A percentile compares a stretch with the other conserved stretches of the same genome.
Evolutionary conservation across 2,329 filamentous ascomycete species (phyloP).

Genomic region (Diplodia corticola): DNA sequence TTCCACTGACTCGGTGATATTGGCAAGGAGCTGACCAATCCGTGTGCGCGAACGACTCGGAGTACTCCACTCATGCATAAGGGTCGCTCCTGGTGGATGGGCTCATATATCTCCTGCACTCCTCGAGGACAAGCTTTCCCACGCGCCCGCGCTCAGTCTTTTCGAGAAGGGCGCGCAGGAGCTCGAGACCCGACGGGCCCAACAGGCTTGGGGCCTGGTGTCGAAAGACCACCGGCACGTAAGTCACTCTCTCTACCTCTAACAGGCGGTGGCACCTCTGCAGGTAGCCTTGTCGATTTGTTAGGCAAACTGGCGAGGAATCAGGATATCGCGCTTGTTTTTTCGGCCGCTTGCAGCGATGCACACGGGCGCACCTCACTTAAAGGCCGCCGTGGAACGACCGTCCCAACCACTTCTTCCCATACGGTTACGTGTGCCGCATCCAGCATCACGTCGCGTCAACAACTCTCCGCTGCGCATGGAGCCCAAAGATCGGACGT

Average conservation of each 20-base stretch:
- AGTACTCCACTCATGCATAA: background rate
- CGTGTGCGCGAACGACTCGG: background rate
- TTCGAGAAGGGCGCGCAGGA: background rate
- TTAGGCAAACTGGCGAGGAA: background rate
- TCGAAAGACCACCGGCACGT: background rate
- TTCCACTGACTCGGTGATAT: background rate
- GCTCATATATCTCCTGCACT: background rate
- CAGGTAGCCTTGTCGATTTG: background rate
- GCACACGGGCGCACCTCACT: background rate
- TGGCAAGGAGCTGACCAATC: background rate
- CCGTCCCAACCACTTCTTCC: background rate
- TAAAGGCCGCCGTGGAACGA: conserved; percentile 9
- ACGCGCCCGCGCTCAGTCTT: background rate
- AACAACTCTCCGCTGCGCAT: background rate
- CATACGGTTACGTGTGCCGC: conserved; percentile 3
- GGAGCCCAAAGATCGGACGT: background rate
- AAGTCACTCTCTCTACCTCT: background rate
- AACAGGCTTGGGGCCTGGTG: background rate
- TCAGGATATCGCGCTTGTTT: background rate
- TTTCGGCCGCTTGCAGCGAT: background rate
- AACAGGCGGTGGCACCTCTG: background rate
- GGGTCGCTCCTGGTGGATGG: background rate
- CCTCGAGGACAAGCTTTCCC: background rate
- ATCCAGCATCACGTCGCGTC: background rate
- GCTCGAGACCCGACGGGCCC: background rate